Evolutionary conservation across 768 basidiomycete genomes (phyloP).

Genomic region (Cystofilobasidium bisporidii): DNA sequence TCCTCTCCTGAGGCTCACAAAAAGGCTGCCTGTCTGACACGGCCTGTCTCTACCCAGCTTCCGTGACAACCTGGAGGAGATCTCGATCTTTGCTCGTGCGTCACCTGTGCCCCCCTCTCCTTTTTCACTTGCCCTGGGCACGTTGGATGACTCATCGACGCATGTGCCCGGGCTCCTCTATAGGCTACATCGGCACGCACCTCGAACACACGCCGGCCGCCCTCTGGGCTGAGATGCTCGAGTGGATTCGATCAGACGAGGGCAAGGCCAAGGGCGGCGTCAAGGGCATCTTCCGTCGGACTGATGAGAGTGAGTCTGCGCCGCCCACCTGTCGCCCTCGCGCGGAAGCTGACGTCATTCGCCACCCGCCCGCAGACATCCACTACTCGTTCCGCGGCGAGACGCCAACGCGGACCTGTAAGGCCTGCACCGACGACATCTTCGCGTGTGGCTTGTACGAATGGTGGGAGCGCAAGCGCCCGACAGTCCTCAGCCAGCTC

Average conservation of each 20-base stretch:
- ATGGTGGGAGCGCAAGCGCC: constrained; percentile 22
- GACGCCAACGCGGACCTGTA: constrained; percentile 9
- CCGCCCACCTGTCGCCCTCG: background rate
- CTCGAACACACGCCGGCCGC: constrained; percentile 7
- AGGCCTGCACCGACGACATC: constrained; percentile 17
- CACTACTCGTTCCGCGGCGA: constrained; percentile 9
- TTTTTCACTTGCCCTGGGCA: no score
- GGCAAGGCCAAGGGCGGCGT: constrained; percentile 17
- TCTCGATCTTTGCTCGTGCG: constrained; percentile 22
- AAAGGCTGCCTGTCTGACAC: no score
- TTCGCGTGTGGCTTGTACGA: constrained; percentile 24
- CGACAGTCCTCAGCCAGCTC: constrained; percentile 11
- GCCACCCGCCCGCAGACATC: constrained; percentile 3
- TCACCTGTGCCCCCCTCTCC: background rate
- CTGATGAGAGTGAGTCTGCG: constrained; percentile 17
- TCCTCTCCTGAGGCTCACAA: no score
- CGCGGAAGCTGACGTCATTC: background rate
- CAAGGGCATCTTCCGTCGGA: constrained; percentile 21
- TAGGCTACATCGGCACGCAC: constrained; percentile 13
- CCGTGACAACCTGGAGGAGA: constrained; percentile 20
- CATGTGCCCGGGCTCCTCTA: background rate
- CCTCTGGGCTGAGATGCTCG: constrained; percentile 17
- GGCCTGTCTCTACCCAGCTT: no score
- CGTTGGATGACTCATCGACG: no score
- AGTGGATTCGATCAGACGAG: constrained; percentile 17